Conservation (phyloP, 208 protist genomes). For the Leishmania turanica region DNA sequence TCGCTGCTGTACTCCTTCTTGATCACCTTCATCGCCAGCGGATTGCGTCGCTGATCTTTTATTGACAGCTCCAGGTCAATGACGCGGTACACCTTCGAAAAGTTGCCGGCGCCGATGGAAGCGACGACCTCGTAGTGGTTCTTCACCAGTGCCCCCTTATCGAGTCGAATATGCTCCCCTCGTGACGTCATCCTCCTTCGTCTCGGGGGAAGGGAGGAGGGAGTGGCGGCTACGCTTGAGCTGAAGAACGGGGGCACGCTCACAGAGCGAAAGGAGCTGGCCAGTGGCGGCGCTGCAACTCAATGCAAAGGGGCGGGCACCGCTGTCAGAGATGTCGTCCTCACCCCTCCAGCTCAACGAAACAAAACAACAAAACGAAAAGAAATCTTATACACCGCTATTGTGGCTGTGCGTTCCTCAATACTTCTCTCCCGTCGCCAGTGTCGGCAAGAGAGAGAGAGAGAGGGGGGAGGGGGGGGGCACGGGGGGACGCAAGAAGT, state of each 20-base stretch:
- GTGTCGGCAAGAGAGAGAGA: background rate
- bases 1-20: slow-evolving; percentile 82
- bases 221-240: background rate
- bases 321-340: background rate
- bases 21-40: slow-evolving; percentile 83
- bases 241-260: background rate
- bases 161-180: slow-evolving; percentile 57
- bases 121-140: slow-evolving; percentile 63
- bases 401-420: background rate
- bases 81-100: slow-evolving; percentile 83
- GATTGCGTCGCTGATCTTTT: slow-evolving; percentile 18
- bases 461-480: no score
- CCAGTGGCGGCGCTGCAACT: background rate
- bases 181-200: slow-evolving; percentile 35
- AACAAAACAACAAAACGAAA: background rate
- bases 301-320: background rate
- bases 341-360: background rate
- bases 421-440: background rate
- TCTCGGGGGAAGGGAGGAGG: background rate
- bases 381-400: background rate
- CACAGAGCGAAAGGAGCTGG: background rate
- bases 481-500: background rate
- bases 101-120: slow-evolving; percentile 81
- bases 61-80: slow-evolving; percentile 31
- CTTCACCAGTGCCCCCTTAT: slow-evolving; percentile 57